Evolutionary conservation across 441 rosid genomes (phyloP).

Genomic region (California macrophylla): DNA sequence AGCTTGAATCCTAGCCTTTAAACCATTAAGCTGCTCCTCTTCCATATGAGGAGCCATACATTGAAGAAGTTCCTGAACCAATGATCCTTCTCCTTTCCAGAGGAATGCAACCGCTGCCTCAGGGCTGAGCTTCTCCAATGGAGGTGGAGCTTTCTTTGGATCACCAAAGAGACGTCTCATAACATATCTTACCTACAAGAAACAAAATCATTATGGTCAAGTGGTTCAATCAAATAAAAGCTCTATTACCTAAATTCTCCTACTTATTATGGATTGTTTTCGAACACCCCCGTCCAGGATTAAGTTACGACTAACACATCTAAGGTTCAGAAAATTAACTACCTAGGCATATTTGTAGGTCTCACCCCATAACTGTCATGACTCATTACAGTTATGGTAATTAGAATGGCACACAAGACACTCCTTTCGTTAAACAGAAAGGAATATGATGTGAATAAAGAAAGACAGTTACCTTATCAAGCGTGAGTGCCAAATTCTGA

Average conservation of each 20-base stretch:
- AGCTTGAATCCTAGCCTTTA: constrained; percentile 56
- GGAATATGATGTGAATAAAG: not conserved
- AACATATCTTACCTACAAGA: constrained; percentile 82
- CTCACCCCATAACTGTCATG: no score
- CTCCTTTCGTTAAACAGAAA: not conserved
- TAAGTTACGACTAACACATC: no score
- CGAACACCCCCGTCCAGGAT: no score
- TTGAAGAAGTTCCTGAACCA: constrained; percentile 82
- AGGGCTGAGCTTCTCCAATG: constrained; percentile 72
- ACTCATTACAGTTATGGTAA: no score
- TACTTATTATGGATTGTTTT: no score
- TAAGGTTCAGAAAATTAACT: no score
- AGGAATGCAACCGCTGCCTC: constrained; percentile 61
- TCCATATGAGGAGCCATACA: constrained; percentile 69
- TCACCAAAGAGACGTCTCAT: constrained; percentile 87
- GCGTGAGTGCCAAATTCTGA: constrained; percentile 94
- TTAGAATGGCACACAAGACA: no score
- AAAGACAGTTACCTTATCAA: constrained; percentile 71
- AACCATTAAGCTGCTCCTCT: constrained; percentile 47
- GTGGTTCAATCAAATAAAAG: no score
- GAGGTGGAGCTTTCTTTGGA: constrained; percentile 95
- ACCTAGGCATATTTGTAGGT: no score
- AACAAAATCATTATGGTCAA: no score
- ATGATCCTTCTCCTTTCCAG: constrained; percentile 90
- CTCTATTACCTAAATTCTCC: no score